Percentiles rank a stretch among this genome's conserved stretches.
phyloP scores from a whole-genome alignment of 768 basidiomycete genomes.

The Boletus tylopilopsis region DNA sequence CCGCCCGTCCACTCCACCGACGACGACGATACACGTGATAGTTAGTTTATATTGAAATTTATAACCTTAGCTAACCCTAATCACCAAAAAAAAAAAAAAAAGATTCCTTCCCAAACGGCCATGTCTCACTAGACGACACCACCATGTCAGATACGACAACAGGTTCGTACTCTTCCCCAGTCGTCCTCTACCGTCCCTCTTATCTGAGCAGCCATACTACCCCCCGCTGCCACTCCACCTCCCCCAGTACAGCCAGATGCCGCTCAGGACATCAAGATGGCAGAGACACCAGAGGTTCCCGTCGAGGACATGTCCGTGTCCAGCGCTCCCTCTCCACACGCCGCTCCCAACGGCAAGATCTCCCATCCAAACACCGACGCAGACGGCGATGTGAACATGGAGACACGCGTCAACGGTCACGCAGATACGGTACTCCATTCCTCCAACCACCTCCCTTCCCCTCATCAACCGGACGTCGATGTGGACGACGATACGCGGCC shows the following conservation, averaged over 20 bases:
- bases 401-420: slow-evolving; percentile 26
- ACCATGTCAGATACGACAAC: slow-evolving; percentile 40
- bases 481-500: slow-evolving; percentile 53
- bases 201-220: slow-evolving; percentile 39
- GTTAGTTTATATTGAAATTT: slow-evolving; percentile 27
- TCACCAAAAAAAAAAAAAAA: too few relatives aligned
- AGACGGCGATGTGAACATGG: slow-evolving; percentile 33
- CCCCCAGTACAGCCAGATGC: slow-evolving; percentile 43
- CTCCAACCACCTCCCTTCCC: slow-evolving; percentile 28
- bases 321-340: slow-evolving; percentile 12
- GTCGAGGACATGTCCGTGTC: slow-evolving; percentile 16
- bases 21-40: slow-evolving; percentile 41
- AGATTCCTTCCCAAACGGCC: slow-evolving; percentile 52
- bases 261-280: slow-evolving; percentile 56
- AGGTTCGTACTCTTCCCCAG: slow-evolving; percentile 37
- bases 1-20: slow-evolving; percentile 15
- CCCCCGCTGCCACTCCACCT: slow-evolving; percentile 45
- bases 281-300: slow-evolving; percentile 25
- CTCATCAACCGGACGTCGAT: slow-evolving; percentile 23
- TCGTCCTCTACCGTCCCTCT: slow-evolving; percentile 23
- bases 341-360: slow-evolving; percentile 21
- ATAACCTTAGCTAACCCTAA: slow-evolving; percentile 37
- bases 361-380: slow-evolving; percentile 30
- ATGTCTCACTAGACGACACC: slow-evolving; percentile 41
- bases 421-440: slow-evolving; percentile 24